Percentiles rank a stretch among this genome's conserved stretches.
These are phyloP conservation scores for Aspergillus thermomutatus DNA, from an alignment of 2,329 filamentous ascomycete genomes.

Conservation along the genomic window DNA sequence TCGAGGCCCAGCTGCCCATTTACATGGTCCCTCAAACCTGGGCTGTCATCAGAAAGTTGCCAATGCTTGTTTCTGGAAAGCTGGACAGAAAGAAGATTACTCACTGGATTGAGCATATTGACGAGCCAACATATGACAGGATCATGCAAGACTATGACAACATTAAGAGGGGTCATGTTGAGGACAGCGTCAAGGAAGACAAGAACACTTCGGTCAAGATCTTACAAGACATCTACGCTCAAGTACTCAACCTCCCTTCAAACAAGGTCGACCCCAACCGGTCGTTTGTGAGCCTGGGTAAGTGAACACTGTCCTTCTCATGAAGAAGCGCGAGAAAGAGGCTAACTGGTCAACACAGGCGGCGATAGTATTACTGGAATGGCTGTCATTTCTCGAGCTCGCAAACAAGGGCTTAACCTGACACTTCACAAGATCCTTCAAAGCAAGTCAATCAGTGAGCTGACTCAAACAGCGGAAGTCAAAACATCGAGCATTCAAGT, in stretches of 20 bases:
- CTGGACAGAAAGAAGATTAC: slow-evolving; percentile 39
- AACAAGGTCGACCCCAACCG: slow-evolving; percentile 32
- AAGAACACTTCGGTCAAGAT: slow-evolving; percentile 15
- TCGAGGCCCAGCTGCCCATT: slow-evolving; percentile 42
- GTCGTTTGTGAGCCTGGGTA: slow-evolving; percentile 37
- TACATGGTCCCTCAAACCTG: slow-evolving; percentile 45
- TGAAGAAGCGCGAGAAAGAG: not conserved
- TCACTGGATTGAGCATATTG: slow-evolving; percentile 44
- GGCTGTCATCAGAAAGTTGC: slow-evolving; percentile 40
- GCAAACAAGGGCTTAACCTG: slow-evolving; percentile 31
- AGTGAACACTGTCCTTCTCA: slow-evolving; percentile 9
- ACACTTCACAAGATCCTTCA: slow-evolving; percentile 35
- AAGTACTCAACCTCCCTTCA: slow-evolving; percentile 34
- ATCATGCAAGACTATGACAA: slow-evolving; percentile 37
- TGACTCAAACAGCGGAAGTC: slow-evolving; percentile 23
- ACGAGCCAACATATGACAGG: slow-evolving; percentile 37
- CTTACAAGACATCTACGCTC: slow-evolving; percentile 31
- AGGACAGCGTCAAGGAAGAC: slow-evolving; percentile 15
- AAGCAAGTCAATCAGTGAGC: slow-evolving; percentile 28
- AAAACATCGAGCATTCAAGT: slow-evolving; percentile 14
- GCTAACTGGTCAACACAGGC: slow-evolving; percentile 17
- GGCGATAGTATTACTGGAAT: slow-evolving; percentile 41
- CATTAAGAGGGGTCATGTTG: slow-evolving; percentile 22
- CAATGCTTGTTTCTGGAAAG: slow-evolving; percentile 36
- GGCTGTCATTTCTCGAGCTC: slow-evolving; percentile 36